Conservation (phyloP, 768 basidiomycete species). For the Krasilnikovozyma curviuscula region DNA sequence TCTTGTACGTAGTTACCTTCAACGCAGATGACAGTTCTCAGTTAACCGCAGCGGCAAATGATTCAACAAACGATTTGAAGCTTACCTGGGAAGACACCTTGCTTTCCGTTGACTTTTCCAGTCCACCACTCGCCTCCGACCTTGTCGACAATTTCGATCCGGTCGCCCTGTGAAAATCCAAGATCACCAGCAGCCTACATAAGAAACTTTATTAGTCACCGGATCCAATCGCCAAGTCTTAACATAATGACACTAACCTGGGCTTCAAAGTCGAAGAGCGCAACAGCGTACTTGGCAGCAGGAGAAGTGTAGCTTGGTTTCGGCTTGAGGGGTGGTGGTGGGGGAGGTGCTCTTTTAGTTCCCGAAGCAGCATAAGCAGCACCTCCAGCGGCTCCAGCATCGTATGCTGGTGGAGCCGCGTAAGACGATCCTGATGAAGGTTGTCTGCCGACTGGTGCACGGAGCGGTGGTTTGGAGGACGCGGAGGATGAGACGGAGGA, state of each 20-base stretch:
- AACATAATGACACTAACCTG: conserved; percentile 35
- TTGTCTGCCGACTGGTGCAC: conserved; percentile 26
- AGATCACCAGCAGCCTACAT: conserved; percentile 10
- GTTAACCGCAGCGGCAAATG: neutral
- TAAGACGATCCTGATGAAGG: too few relatives aligned
- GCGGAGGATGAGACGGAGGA: conserved; percentile 17
- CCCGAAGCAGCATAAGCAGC: conserved; percentile 27
- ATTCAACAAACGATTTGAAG: neutral
- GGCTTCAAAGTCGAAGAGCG: conserved; percentile 83
- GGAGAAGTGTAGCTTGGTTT: conserved; percentile 51
- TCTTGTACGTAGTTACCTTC: conserved; percentile 17
- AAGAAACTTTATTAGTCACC: neutral
- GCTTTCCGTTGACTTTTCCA: conserved; percentile 5
- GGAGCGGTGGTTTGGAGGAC: conserved; percentile 5
- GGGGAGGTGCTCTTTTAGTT: conserved; percentile 63
- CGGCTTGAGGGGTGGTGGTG: conserved; percentile 76
- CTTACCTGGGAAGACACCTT: conserved; percentile 17
- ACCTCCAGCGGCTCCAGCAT: conserved; percentile 18
- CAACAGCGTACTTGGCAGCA: conserved; percentile 57
- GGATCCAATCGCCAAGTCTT: neutral
- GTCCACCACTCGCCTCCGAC: conserved; percentile 11
- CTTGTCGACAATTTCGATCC: conserved; percentile 11
- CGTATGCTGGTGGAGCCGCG: conserved; percentile 33
- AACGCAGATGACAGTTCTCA: neutral
- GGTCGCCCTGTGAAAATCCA: conserved; percentile 7